A percentile compares a stretch with the other conserved stretches of the same genome.
Conservation (phyloP, 2,329 filamentous ascomycete genomes). For the Aspergillus ustus region DNA sequence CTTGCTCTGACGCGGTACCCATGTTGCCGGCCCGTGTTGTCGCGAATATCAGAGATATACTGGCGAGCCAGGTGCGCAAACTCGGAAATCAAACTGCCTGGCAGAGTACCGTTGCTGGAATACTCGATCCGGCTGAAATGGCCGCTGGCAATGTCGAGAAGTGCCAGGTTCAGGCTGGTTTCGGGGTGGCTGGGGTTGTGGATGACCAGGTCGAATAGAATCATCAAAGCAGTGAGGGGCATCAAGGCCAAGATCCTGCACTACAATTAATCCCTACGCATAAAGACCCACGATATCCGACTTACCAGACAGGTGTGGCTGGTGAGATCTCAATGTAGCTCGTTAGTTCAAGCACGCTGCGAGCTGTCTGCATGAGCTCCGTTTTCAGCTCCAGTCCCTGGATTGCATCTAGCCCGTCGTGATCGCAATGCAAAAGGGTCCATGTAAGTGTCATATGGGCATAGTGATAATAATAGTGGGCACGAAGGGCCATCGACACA, state of each 20-base stretch:
- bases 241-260: slow-evolving; percentile 39
- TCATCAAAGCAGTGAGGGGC: slow-evolving; percentile 45
- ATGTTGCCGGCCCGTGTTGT: background rate
- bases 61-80: slow-evolving; percentile 48
- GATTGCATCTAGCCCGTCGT: background rate
- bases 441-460: slow-evolving; percentile 39
- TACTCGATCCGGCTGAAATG: slow-evolving; percentile 51
- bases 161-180: slow-evolving; percentile 43
- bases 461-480: slow-evolving; percentile 39
- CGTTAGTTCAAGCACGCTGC: slow-evolving; percentile 41
- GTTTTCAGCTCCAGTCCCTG: slow-evolving; percentile 21
- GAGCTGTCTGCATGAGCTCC: slow-evolving; percentile 38
- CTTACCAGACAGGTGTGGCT: slow-evolving; percentile 42
- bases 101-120: slow-evolving; percentile 43
- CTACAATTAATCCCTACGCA: background rate
- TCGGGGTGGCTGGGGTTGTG: slow-evolving; percentile 44
- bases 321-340: slow-evolving; percentile 39
- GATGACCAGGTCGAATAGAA: slow-evolving; percentile 49
- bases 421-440: slow-evolving; percentile 30
- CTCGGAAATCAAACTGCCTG: slow-evolving; percentile 45
- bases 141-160: slow-evolving; percentile 49
- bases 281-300: no score
- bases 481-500: slow-evolving; percentile 30
- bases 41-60: slow-evolving; percentile 13
- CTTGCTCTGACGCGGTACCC: background rate